Conservation (phyloP, 169 alveolate species). For the Plasmodium billcollinsi region DNA sequence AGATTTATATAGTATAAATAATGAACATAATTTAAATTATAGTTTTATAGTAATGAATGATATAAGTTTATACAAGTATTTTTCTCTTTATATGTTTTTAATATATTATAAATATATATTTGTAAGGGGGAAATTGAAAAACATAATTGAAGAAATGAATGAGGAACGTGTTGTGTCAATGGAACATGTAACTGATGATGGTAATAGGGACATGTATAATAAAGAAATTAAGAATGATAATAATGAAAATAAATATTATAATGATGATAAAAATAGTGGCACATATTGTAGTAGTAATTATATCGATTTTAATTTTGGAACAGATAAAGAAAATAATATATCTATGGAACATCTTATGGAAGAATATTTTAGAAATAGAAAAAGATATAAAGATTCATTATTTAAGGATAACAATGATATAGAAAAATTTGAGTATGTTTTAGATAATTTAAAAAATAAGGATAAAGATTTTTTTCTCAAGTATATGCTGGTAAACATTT, state of each 20-base stretch:
- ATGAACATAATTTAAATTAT: constrained; percentile 52
- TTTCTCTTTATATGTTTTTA: constrained; percentile 70
- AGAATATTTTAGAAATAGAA: constrained; percentile 43
- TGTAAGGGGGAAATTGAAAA: constrained; percentile 15
- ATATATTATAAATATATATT: constrained; percentile 50
- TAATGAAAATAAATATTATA: neutral
- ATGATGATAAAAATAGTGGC: too few relatives aligned
- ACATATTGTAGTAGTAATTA: too few relatives aligned
- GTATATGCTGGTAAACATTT: constrained; percentile 26
- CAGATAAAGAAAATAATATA: constrained; percentile 23
- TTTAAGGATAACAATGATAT: constrained; percentile 20
- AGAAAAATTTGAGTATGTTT: constrained; percentile 13
- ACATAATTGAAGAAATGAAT: constrained; percentile 10
- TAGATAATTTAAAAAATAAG: constrained; percentile 39
- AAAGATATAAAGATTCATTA: constrained; percentile 1
- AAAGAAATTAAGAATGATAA: neutral
- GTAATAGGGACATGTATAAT: neutral
- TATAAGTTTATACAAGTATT: constrained; percentile 57
- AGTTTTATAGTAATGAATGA: constrained; percentile 57
- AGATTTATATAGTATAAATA: constrained; percentile 54
- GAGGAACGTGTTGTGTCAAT: neutral
- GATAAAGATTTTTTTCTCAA: constrained; percentile 57
- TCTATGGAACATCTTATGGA: constrained; percentile 37
- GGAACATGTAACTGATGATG: neutral
- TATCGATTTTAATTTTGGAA: neutral